A percentile compares a stretch with the other conserved stretches of the same genome.
Conservation (phyloP, 2,329 filamentous ascomycete genomes). For the Chrysoporthe deuterocubensis region DNA sequence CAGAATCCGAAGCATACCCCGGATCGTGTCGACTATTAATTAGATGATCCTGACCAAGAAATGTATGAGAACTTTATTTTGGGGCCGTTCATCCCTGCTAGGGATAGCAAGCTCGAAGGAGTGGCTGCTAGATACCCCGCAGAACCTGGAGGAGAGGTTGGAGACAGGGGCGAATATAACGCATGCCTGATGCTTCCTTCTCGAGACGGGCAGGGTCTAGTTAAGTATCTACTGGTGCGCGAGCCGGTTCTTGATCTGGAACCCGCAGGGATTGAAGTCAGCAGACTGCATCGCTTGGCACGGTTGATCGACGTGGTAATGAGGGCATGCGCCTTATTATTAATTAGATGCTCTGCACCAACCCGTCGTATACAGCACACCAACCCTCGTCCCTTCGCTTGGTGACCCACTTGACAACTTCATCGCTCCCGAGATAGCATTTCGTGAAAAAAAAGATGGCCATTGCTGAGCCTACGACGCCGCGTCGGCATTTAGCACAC, state of each 20-base stretch:
- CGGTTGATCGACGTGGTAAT: neutral
- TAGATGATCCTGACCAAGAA: neutral
- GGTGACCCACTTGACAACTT: neutral
- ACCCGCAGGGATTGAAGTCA: neutral
- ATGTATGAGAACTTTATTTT: neutral
- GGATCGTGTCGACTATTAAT: neutral
- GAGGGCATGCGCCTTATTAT: neutral
- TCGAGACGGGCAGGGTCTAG: neutral
- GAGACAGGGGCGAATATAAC: neutral
- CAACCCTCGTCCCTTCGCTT: neutral
- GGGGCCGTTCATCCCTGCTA: neutral
- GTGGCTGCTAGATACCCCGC: constrained; percentile 4
- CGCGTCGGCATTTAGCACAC: constrained; percentile 18
- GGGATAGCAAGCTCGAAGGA: neutral
- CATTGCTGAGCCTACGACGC: neutral
- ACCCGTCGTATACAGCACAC: neutral
- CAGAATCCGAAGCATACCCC: neutral
- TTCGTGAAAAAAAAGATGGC: neutral
- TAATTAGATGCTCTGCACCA: neutral
- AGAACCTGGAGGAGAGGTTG: neutral
- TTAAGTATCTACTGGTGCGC: neutral
- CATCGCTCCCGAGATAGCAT: neutral
- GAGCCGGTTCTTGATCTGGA: constrained; percentile 10
- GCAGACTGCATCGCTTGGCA: neutral
- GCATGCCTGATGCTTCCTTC: neutral